Conservation (phyloP, 1,139 yeast species). For the Sugiyamaella grinbergsii region DNA sequence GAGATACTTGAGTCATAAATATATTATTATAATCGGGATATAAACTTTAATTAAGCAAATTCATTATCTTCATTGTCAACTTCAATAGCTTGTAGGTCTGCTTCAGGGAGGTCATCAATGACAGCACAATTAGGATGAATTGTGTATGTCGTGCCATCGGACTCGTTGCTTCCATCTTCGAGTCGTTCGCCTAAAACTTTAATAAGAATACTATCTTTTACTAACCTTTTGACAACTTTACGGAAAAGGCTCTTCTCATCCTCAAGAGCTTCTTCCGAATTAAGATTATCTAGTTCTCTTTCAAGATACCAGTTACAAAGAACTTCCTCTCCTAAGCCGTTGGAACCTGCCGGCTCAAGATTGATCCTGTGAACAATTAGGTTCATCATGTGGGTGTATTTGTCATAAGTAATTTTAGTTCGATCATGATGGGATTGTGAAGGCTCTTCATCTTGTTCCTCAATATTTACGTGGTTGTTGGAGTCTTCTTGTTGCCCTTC, state of each 20-base stretch:
- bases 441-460: slow-evolving; percentile 1
- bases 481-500: slow-evolving; percentile 26
- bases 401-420: slow-evolving; percentile 77
- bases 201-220: slow-evolving; percentile 83
- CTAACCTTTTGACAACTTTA: slow-evolving; percentile 82
- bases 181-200: slow-evolving; percentile 65
- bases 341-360: slow-evolving; percentile 39
- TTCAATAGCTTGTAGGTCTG: neutral
- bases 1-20: neutral
- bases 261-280: slow-evolving; percentile 70
- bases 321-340: slow-evolving; percentile 68
- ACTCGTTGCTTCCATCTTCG: slow-evolving; percentile 38
- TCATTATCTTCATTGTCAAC: slow-evolving; percentile 12
- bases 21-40: slow-evolving; percentile 1
- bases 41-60: slow-evolving; percentile 2
- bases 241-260: slow-evolving; percentile 69
- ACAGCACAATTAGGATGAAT: slow-evolving; percentile 79
- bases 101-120: slow-evolving; percentile 14
- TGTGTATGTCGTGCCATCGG: slow-evolving; percentile 56
- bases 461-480: slow-evolving; percentile 14
- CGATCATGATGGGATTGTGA: slow-evolving; percentile 34
- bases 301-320: slow-evolving; percentile 80
- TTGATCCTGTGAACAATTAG: slow-evolving; percentile 70
- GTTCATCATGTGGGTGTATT: slow-evolving; percentile 82
- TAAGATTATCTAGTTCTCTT: slow-evolving; percentile 70